phyloP scores from a whole-genome alignment of 495 filamentous ascomycete genomes.

The Penicillium riverlandense region DNA sequence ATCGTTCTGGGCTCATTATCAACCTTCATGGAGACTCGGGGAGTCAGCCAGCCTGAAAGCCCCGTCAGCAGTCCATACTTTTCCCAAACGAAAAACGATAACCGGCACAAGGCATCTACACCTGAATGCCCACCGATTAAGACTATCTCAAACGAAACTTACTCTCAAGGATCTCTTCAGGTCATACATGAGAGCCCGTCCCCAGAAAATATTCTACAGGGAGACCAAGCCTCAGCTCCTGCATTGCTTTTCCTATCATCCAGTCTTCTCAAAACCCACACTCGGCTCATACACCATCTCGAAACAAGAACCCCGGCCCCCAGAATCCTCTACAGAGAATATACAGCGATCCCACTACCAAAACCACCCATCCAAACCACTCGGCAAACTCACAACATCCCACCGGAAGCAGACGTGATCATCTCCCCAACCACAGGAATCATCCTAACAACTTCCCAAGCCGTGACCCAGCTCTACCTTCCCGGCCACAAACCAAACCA shows the following conservation, averaged over 20 bases:
- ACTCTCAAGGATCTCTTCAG: no score
- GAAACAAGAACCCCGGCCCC: slow-evolving; percentile 12
- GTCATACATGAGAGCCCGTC: no score
- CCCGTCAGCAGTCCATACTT: slow-evolving; percentile 11
- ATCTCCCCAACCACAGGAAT: slow-evolving; percentile 65
- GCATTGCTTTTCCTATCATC: slow-evolving; percentile 19
- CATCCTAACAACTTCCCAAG: slow-evolving; percentile 63
- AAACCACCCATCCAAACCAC: background rate
- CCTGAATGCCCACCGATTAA: background rate
- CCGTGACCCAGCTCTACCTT: slow-evolving; percentile 61
- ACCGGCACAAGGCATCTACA: background rate
- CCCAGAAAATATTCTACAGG: no score
- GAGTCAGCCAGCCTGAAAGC: background rate
- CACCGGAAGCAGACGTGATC: slow-evolving; percentile 65
- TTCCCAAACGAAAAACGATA: background rate
- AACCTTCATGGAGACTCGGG: slow-evolving; percentile 25
- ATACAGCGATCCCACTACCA: background rate
- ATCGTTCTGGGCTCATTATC: slow-evolving; percentile 11
- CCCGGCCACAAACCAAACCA: slow-evolving; percentile 46
- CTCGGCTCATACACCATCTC: slow-evolving; percentile 13
- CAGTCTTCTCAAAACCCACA: slow-evolving; percentile 20
- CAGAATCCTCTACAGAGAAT: slow-evolving; percentile 23
- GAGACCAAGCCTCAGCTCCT: background rate
- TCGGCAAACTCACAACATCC: background rate
- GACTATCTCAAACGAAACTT: no score